Evolutionary conservation across 441 rosid species (phyloP), one percentile per base, ranked within the genome.

Genomic region (Adansonia rubrostipa): DNA sequence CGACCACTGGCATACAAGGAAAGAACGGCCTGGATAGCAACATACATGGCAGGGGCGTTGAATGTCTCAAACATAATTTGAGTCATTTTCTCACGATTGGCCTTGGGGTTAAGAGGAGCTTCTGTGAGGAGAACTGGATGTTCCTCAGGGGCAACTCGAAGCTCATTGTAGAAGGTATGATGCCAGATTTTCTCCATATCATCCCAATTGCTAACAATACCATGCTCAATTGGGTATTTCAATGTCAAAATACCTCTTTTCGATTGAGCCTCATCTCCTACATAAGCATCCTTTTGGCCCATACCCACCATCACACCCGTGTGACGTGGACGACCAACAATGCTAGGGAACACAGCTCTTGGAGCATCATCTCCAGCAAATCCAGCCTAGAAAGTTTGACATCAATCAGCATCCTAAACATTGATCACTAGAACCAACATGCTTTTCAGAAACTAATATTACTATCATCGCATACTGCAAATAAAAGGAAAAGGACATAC

Each of bases 351-450:
- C 36, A 93, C 96, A 5, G 97, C 97, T 82, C 96, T 86, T 44
- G 97, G 97, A 1, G 96, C 97, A 86, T 91, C 97, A 65, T 91
- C 97, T 74, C 97, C 94, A 0, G 97, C 97, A 74, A 93, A 91
- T 42, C 96, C 94, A 68, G 96, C 96, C 97, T 93, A 74, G 19
- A 77, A 81, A 53, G 63, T 61, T 15, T 42, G 40, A 42, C 15
- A 68, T 57, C 58, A 72, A 48, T 73, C 36, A 73, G 66, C 33
- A 73, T 73, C 65, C 17, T 1, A 15, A 53, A 53, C n/a, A 53
- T 4, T 4, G 15, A 54, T 33, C 15, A 20, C 17, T 22, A 11
- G 40, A 10, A 15, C 45, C 24, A 33, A 54, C 9, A 3, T 53
- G 5, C 11, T 13, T 11, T 40, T 58, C 51, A 45, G 28, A 2